Percentiles rank a stretch among this genome's conserved stretches.
Conservation (phyloP, 352 stramenopile species). For the Phytophthora idaei region DNA sequence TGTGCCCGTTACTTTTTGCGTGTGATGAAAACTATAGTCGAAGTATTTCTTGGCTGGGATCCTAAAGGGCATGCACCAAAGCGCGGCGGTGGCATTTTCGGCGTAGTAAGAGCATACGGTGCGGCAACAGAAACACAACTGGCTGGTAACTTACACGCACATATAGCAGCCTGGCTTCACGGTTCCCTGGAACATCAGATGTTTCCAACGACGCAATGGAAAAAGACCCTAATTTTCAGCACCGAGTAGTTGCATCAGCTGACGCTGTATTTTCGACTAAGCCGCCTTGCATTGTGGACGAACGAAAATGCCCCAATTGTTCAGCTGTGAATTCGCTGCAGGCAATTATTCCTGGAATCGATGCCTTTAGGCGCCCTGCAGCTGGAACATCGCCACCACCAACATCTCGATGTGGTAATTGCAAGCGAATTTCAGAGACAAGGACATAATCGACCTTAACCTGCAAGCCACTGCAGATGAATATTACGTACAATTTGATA, state of each 20-base stretch:
- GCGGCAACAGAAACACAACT: constrained; percentile 33
- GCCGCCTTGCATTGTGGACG: background rate
- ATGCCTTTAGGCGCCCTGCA: constrained; percentile 8
- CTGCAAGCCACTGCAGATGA: background rate
- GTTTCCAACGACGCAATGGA: background rate
- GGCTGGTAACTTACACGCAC: constrained; percentile 31
- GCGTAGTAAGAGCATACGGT: constrained; percentile 31
- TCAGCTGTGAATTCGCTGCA: background rate
- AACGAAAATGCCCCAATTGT: background rate
- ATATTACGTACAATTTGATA: background rate
- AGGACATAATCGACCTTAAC: constrained; percentile 3
- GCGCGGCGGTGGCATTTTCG: constrained; percentile 28
- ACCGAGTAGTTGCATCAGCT: background rate
- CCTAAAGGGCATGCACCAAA: background rate
- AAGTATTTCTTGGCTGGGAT: constrained; percentile 21
- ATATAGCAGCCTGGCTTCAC: constrained; percentile 34
- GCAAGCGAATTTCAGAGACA: background rate
- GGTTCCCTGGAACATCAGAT: constrained; percentile 22
- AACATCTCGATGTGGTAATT: background rate
- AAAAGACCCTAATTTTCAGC: background rate
- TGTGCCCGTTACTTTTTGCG: constrained; percentile 31
- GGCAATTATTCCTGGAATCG: background rate
- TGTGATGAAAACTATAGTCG: constrained; percentile 28
- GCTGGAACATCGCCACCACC: background rate
- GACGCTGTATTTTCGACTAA: background rate